A percentile compares a stretch with the other conserved stretches of the same genome.
phyloP scores from a whole-genome alignment of 23 red algal species.

The Gracilariopsis chorda region DNA sequence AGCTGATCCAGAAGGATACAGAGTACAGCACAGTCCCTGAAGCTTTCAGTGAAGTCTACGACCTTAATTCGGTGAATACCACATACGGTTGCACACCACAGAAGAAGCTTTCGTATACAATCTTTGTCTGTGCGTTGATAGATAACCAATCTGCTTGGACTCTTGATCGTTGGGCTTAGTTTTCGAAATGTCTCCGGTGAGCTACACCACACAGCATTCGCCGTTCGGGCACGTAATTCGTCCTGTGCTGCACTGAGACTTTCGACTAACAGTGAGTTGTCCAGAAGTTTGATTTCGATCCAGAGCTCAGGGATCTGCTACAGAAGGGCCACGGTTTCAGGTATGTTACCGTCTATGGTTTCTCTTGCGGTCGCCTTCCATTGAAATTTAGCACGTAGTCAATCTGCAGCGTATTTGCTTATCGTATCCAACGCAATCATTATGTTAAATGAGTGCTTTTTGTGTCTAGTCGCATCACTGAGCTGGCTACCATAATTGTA shows the following conservation, averaged over 20 bases:
- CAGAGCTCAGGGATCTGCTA: slow-evolving; percentile 31
- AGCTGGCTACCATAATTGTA: not conserved
- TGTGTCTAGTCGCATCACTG: not conserved
- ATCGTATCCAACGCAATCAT: slow-evolving; percentile 21
- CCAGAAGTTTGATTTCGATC: slow-evolving; percentile 11
- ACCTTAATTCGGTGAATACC: slow-evolving; percentile 38
- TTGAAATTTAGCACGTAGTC: not conserved
- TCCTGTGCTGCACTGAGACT: not conserved
- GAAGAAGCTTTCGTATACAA: not conserved
- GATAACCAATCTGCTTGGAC: slow-evolving; percentile 38
- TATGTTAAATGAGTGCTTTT: not conserved
- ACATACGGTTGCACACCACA: slow-evolving; percentile 28
- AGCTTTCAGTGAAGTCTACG: slow-evolving; percentile 54
- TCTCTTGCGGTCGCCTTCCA: not conserved
- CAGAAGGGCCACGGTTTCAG: slow-evolving; percentile 2
- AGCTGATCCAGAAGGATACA: slow-evolving; percentile 42
- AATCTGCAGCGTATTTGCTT: not conserved
- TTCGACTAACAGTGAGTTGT: not conserved
- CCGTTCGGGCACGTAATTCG: slow-evolving; percentile 21
- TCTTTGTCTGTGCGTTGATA: slow-evolving; percentile 19
- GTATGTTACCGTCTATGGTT: slow-evolving; percentile 5
- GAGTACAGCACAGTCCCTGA: slow-evolving; percentile 43
- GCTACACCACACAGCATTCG: not conserved
- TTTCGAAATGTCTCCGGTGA: not conserved
- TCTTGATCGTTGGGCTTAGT: not conserved